Evolutionary conservation across 192 early-diverging fungal species (phyloP).

Genomic region (Rhizophagus clarus): DNA sequence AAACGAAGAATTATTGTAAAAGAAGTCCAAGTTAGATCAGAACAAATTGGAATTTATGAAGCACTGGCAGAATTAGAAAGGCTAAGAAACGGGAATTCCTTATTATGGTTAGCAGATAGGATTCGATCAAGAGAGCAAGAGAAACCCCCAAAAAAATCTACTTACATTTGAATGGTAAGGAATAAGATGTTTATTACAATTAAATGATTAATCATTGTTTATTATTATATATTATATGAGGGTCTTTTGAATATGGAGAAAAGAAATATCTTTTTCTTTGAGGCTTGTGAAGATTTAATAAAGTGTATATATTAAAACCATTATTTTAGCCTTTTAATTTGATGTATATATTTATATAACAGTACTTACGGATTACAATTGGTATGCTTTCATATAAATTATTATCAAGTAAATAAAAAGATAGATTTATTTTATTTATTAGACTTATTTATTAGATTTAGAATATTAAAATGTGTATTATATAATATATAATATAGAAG

Average conservation of each 20-base stretch:
- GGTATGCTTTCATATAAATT: too few relatives aligned
- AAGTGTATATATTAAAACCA: background rate
- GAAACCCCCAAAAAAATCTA: background rate
- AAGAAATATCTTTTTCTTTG: background rate
- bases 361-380: too few relatives aligned
- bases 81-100: background rate
- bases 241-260: background rate
- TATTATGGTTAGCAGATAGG: background rate
- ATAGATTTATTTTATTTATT: too few relatives aligned
- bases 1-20: constrained; percentile 1
- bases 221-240: background rate
- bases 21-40: background rate
- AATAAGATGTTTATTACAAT: background rate
- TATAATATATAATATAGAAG: too few relatives aligned
- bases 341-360: background rate
- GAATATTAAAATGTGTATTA: too few relatives aligned
- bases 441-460: too few relatives aligned
- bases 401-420: too few relatives aligned
- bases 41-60: background rate
- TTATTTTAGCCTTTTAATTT: background rate
- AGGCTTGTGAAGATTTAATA: background rate
- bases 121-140: background rate
- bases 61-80: background rate
- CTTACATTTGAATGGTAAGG: background rate
- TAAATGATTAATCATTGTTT: background rate